phyloP scores from a whole-genome alignment of 108 stramenopile genomes.

The Aurantiochytrium sp. region DNA sequence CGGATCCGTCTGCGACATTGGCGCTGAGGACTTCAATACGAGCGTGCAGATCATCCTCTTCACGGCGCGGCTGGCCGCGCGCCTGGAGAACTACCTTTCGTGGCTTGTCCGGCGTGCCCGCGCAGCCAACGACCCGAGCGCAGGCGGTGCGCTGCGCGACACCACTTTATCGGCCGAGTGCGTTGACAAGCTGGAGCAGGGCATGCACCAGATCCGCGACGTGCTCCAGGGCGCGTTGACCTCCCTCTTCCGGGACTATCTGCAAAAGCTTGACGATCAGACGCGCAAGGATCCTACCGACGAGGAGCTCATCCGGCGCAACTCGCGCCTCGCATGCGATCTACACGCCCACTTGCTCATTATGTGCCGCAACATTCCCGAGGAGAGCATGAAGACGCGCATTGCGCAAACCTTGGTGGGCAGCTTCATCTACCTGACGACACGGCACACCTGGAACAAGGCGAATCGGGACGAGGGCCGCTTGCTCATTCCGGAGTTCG shows the following conservation, averaged over 20 bases:
- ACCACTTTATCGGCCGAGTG: background rate
- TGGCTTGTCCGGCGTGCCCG: background rate
- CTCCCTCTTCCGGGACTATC: slow-evolving; percentile 29
- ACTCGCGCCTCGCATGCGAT: slow-evolving; percentile 38
- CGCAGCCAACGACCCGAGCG: background rate
- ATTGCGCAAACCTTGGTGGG: slow-evolving; percentile 34
- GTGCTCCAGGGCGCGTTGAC: background rate
- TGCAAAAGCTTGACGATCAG: slow-evolving; percentile 25
- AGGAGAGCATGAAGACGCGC: background rate
- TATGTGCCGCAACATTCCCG: slow-evolving; percentile 27
- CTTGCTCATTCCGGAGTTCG: slow-evolving; percentile 33
- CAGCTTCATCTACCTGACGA: slow-evolving; percentile 38
- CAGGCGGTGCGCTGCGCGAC: background rate
- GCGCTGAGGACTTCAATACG: slow-evolving; percentile 32
- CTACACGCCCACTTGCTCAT: slow-evolving; percentile 34
- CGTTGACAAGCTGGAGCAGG: slow-evolving; percentile 29
- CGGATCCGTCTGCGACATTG: slow-evolving; percentile 36
- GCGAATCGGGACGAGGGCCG: background rate
- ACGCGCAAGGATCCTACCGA: slow-evolving; percentile 36
- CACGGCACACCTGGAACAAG: slow-evolving; percentile 42
- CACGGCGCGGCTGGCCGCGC: slow-evolving; percentile 31
- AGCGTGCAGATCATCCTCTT: slow-evolving; percentile 37
- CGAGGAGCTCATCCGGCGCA: slow-evolving; percentile 35
- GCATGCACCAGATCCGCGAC: background rate
- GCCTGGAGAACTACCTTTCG: slow-evolving; percentile 36